Evolutionary conservation across 2,329 filamentous ascomycete species (phyloP), one percentile per base, ranked within the genome.

Genomic region (Fusarium bactridioides): DNA sequence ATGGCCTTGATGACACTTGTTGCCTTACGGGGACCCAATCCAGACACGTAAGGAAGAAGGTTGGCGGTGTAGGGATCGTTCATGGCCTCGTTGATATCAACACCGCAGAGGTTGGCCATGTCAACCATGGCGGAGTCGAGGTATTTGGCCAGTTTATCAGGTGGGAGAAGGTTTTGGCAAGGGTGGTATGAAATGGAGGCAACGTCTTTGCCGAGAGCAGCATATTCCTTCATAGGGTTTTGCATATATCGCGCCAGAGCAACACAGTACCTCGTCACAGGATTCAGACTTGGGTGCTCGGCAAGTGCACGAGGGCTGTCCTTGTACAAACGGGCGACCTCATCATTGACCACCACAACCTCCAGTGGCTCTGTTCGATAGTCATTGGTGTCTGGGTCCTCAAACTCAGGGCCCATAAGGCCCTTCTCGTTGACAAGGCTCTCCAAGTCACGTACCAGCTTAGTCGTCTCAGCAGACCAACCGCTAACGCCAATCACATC

Each of bases 51-150:
- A 8, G 95, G 95, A 41, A 99, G 86, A 4, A 99, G 87, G 73
- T 95, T 96, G 19, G 94, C 94, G 13, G 93, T 92, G 77, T 96
- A 94, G 3, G 90, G 80, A 80, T 98, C 94, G 45, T 87, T 87
- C 62, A 97, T 91, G 19, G 95, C 94, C 74, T 98, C 95, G 77
- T 98, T 97, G 78, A 99, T 92, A 77, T 98, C 94, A 41, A 99
- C 94, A 78, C 96, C 96, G 50, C 95, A 94, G 47, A 99, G 90
- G 80, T 99, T 99, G 75, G 99, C 96, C 88, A 97, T 97, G 80
- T 99, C 96, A 16, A 99, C 95, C 90, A 99, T 93, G 48, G 95
- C 94, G n/a, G 93, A 97, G 78, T 99, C 96, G 21, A 99, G 87
- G 67, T 94, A 90, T 80, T 93, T 94, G 70, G 92, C 85, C 43